phyloP scores from a whole-genome alignment of 1,139 yeast genomes.

The Pichia inconspicua region DNA sequence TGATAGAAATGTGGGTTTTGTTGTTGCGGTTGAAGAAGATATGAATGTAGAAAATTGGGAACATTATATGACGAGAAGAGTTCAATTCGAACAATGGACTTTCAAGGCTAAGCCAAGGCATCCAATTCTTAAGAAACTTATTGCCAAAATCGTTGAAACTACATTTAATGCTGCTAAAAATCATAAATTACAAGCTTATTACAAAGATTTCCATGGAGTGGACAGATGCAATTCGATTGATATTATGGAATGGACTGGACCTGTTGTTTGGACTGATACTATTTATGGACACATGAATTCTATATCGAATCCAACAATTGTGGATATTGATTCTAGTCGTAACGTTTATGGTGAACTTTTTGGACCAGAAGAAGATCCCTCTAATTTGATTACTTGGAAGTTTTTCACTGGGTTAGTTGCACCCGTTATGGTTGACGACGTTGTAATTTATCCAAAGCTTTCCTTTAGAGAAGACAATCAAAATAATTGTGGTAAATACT shows the following conservation, averaged over 20 bases:
- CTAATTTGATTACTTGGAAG: constrained; percentile 39
- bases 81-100: constrained; percentile 40
- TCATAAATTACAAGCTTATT: constrained; percentile 27
- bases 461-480: constrained; percentile 27
- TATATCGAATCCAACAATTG: constrained; percentile 25
- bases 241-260: constrained; percentile 53
- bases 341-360: constrained; percentile 25
- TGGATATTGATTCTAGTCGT: constrained; percentile 26
- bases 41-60: constrained; percentile 30
- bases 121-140: constrained; percentile 48
- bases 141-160: constrained; percentile 43
- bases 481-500: constrained; percentile 28
- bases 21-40: constrained; percentile 28
- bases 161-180: constrained; percentile 34
- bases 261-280: constrained; percentile 53
- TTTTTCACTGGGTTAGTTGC: constrained; percentile 64
- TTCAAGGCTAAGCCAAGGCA: constrained; percentile 42
- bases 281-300: constrained; percentile 39
- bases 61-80: constrained; percentile 32
- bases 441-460: constrained; percentile 67
- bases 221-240: constrained; percentile 30
- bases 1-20: constrained; percentile 33
- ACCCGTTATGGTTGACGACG: constrained; percentile 73
- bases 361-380: constrained; percentile 24
- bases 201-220: constrained; percentile 25